Base-by-base conservation (phyloP, 2,329 filamentous ascomycete genomes). In the Diaporthe nobilis region DNA sequence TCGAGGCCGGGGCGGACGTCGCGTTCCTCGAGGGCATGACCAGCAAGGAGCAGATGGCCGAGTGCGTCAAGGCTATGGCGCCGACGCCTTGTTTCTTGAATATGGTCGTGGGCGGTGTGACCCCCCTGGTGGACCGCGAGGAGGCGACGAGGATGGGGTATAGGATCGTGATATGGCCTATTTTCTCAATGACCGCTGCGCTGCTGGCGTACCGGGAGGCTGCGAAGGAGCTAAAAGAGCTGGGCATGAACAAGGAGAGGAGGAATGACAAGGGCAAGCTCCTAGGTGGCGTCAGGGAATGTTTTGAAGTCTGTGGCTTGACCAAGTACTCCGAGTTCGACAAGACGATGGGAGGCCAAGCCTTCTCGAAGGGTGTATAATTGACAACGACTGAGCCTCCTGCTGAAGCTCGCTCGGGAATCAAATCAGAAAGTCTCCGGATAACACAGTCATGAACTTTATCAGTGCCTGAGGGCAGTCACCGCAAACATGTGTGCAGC, bases 21-120 rank as follows among this genome's bases (percentile, higher is more conserved):
- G 88, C 86, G 0, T 89, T 93, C 75, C 86, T 92, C 5, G 92
- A 93, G 79, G 92, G 90, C 7, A 85, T 92, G 74, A 85, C 84
- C 3, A 86, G 83, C 1, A 84, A 84, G 20, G 89, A 90, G 51
- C 85, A 92, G 79, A 76, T 80, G 76, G 34, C 53, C 49, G 63
- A 63, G 57, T 75, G 77, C 34, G 72, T 76, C 2, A 13, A 65
- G 28, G 77, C 49, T 2, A 77, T 80, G 72, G 72, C 78, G 28
- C 82, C 81, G 7, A 82, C 81, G 61, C 82, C 81, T 22, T 82
- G 80, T 70, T 78, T 83, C 31, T 71, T 84, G 42, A 82, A 84
- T 76, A 82, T 83, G 80, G 81, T 84, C 0, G 72, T 78, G 8
- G 81, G 82, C 15, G 82, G 82, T 25, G 80, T 83, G 20, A 84